Base-by-base conservation (phyloP, 2,329 filamentous ascomycete genomes). In the Aspergillus arachidicola region DNA sequence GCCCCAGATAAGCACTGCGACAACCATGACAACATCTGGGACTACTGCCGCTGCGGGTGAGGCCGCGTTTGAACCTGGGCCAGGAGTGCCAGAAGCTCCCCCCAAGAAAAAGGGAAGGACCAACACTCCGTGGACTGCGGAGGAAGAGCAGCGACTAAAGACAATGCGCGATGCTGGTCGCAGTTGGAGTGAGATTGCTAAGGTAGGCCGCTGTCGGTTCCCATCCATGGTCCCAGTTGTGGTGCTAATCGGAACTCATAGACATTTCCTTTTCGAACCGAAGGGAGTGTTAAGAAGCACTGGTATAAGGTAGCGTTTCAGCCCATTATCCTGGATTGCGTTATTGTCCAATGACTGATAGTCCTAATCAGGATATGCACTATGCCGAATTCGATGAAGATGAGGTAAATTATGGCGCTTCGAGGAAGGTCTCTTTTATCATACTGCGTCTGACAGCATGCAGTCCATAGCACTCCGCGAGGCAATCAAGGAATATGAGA, bases 261-360 rank as follows among this genome's bases (percentile, higher is more conserved):
- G 92, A 94, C 91, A 2, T 99, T 99, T 76, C 94, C 95, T 12
- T 89, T 88, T 28, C 87, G 95, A 73, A 99, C 95, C 48, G 95
- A 99, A 81, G 95, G 95, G 9, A 97, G 94, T 74, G 95, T 99
- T 26, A 99, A 98, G 85, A 99, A 98, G 81, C 95, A 99, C 78
- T 99, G 95, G 94, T 98, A 99, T 80, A 98, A 98, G 86, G 92
- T 93, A 82, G 61, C 80, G 68, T 62, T 54, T 19, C 7, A 21
- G 7, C 55, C 23, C 23, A 36, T 45, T 48, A 34, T 16, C 23
- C 45, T 43, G 3, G 4, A 51, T n/a, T 21, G 46, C 23, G 26
- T 21, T 36, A 12, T 32, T 4, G 4, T 21, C 19, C 6, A 28
- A 9, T 51, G 59, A 51, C 57, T 69, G 41, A 68, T 51, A 14